Base-by-base conservation (phyloP, 139 green algal genomes). In the Auxenochlorella pyrenoidosa region DNA sequence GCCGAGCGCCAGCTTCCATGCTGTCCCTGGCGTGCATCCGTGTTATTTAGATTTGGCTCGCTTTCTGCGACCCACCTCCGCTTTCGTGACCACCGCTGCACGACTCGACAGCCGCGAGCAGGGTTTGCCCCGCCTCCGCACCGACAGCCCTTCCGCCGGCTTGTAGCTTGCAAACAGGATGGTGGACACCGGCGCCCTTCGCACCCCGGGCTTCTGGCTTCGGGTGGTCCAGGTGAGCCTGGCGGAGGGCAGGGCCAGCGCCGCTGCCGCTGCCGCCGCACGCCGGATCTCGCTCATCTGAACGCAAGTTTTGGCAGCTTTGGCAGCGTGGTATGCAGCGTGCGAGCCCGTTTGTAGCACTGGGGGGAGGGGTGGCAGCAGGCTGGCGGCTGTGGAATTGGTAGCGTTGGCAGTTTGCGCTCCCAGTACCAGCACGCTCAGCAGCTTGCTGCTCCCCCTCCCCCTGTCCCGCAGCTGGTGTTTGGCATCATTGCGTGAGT, bases 401-500 rank as follows among this genome's bases (percentile, higher is more conserved):
- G 24, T 26, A 12, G 22, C 3, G 60, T 26, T 28, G n/a, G 21
- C 38, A n/a, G 72, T 41, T 26, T 34, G 40, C 73, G 36, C 22
- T 30, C 40, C 36, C 6, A 12, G 41, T 81, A 38, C 75, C 32
- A 34, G 72, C 72, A 54, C 1, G 12, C 40, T 30, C 70, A 30
- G 3, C 21, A 1, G 34, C 16, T 44, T 47, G 3, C 70, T 26
- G 68, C 34, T n/a, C 70, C 22, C 18, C 12, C 38, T 44, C 3
- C 36, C 8, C 32, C 19, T 73, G 66, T n/a, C 66, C 47, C 47
- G 76, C 78, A 83, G 78, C 32, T 83, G 21, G 51, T 83, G 0
- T 83, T 83, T 36, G 78, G 51, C 34, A 83, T 83, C 51, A 83
- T 83, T 22, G 78, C 78, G 51, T 82, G 76, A 82, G 76, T 82